Base-by-base conservation (phyloP, 345 rosid genomes). In the Gossypium thurberi region DNA sequence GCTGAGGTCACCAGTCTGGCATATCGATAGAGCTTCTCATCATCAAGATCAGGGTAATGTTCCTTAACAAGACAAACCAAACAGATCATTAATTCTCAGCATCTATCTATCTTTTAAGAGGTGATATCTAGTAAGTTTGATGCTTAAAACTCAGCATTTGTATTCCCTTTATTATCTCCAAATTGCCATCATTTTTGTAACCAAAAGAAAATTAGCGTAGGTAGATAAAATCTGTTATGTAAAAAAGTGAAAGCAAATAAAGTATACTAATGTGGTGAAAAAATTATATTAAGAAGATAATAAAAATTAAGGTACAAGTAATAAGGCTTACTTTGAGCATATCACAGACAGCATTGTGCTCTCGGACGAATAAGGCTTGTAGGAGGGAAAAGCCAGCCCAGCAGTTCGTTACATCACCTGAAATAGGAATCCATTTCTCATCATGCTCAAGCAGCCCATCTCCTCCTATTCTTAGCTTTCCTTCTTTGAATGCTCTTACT, bases 1-100 rank as follows among this genome's bases (percentile, higher is more conserved):
- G 97, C 92, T 3, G 93, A 84, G 65, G 93, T 89, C 75, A 91
- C 94, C 51, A 91, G 66, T 72, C 94, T 89, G 2, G 92, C 92
- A 44, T 82, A 74, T 37, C 84, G 79, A 66, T 85, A 89, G 1
- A 91, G 87, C 84, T 77, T 84, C 80, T 88, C 91, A 14, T 91
- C 94, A 65, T 85, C 89, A 58, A 88, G 74, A 63, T 87, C 86
- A 10, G 84, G 83, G 74, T 87, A 80, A 53, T 81, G 55, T 33
- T 84, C 84, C 92, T 88, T 33, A 26, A 71, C 56, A 72, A 14
- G 18, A 44, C n/a, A 9, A 11, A 6, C 6, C 55, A 8, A 11
- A 8, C 26, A 26, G 33, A 59, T 56, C 25, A 62, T 18, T 52
- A 6, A 51, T 51, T 33, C 37, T 33, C 37, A 33, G 37, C 37